phyloP scores from a whole-genome alignment of 148 eudicot species.

The Simmondsia chinensis region DNA sequence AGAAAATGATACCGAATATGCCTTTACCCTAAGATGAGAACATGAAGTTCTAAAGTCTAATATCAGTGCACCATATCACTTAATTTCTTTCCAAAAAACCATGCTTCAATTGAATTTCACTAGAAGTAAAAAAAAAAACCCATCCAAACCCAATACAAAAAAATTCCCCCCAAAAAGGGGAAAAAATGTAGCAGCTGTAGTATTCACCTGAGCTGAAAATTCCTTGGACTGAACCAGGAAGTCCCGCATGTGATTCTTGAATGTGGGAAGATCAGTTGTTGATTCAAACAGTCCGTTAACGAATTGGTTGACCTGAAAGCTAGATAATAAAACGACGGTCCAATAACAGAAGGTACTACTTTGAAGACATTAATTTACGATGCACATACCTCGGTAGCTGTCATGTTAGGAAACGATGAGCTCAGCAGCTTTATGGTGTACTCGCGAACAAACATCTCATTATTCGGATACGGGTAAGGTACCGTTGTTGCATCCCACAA shows the following conservation, averaged over 20 bases:
- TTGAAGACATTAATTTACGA: too few relatives aligned
- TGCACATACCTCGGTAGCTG: constrained; percentile 69
- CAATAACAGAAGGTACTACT: too few relatives aligned
- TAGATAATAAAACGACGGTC: neutral
- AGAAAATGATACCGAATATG: too few relatives aligned
- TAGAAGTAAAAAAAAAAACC: too few relatives aligned
- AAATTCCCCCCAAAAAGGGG: neutral
- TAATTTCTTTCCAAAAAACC: too few relatives aligned
- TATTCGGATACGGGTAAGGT: constrained; percentile 68
- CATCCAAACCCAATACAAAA: too few relatives aligned
- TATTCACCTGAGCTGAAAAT: constrained; percentile 88
- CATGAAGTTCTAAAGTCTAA: too few relatives aligned
- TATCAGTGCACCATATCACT: too few relatives aligned
- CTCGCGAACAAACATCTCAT: constrained; percentile 71
- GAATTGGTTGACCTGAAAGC: constrained; percentile 75
- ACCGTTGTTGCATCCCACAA: constrained; percentile 85
- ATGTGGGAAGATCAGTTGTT: constrained; percentile 59
- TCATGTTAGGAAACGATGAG: constrained; percentile 92
- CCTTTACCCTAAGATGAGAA: too few relatives aligned
- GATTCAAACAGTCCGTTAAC: constrained; percentile 85
- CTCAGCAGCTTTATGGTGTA: constrained; percentile 86
- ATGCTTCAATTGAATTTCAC: too few relatives aligned
- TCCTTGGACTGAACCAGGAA: constrained; percentile 97
- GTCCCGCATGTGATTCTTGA: constrained; percentile 91
- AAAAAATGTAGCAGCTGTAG: neutral